These are phyloP conservation scores for Pittosporum tobira DNA, from an alignment of 129 eudicot species.

Conservation along the genomic window DNA sequence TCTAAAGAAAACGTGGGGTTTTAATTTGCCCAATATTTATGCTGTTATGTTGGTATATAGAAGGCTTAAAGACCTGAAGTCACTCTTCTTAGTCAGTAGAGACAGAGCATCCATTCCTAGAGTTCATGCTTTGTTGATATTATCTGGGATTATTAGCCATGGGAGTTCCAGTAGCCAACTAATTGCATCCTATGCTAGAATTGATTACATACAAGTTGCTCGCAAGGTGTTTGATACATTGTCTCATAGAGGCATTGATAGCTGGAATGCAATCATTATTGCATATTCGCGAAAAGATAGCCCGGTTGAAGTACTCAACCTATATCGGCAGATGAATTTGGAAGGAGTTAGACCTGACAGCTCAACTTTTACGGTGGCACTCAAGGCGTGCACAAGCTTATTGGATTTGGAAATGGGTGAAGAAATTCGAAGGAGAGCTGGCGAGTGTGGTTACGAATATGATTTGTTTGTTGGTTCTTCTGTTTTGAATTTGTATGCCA, in stretches of 20 bases:
- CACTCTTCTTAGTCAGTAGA: constrained; percentile 27
- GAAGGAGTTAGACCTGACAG: constrained; percentile 62
- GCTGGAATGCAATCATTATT: constrained; percentile 65
- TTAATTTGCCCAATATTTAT: not conserved
- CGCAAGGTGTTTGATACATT: constrained; percentile 60
- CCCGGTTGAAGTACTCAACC: constrained; percentile 37
- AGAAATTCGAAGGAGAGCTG: constrained; percentile 41
- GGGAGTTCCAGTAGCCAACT: constrained; percentile 39
- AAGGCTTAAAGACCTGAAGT: constrained; percentile 30
- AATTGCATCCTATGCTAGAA: constrained; percentile 44
- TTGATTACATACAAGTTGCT: constrained; percentile 37
- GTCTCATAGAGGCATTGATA: constrained; percentile 47
- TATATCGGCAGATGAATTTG: constrained; percentile 32
- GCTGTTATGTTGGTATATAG: constrained; percentile 10
- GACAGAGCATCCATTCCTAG: constrained; percentile 36
- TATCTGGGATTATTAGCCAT: constrained; percentile 34
- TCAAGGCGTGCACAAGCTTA: constrained; percentile 66
- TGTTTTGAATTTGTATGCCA: constrained; percentile 51
- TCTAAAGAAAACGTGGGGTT: not conserved
- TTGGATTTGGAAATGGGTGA: constrained; percentile 52
- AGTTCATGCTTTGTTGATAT: constrained; percentile 48
- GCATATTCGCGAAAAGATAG: constrained; percentile 34
- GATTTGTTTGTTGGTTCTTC: constrained; percentile 77
- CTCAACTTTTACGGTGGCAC: constrained; percentile 71
- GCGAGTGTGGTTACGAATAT: constrained; percentile 44